phyloP scores from a whole-genome alignment of 345 rosid species.

The Mallotus nudiflorus region DNA sequence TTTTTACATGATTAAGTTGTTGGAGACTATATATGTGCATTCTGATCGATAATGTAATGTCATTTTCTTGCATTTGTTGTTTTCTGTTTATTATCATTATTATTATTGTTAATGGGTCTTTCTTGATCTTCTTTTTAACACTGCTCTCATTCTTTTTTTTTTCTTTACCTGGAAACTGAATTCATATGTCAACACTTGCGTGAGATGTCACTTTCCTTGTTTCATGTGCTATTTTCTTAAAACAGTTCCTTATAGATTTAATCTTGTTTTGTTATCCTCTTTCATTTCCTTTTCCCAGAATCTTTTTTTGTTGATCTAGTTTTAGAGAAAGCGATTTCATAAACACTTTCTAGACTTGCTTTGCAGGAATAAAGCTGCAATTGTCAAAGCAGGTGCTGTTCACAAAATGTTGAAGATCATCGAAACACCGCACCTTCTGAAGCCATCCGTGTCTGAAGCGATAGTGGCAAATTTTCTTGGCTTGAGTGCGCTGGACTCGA shows the following conservation, averaged over 20 bases:
- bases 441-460: constrained; percentile 66
- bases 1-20: not conserved
- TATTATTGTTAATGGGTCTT: not conserved
- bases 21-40: not conserved
- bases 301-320: constrained; percentile 1
- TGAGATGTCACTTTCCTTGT: constrained; percentile 47
- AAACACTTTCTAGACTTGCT: not conserved
- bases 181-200: constrained; percentile 10
- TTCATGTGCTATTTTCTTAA: constrained; percentile 24
- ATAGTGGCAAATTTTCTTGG: constrained; percentile 91
- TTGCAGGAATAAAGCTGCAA: constrained; percentile 96
- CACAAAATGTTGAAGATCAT: constrained; percentile 90
- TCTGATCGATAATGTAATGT: constrained; percentile 18
- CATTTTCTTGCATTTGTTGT: constrained; percentile 23
- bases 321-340: not conserved
- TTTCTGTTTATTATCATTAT: not conserved
- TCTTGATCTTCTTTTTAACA: not conserved
- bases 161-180: constrained; percentile 1
- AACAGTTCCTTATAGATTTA: constrained; percentile 15
- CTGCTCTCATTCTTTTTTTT: not conserved
- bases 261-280: constrained; percentile 6
- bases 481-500: constrained; percentile 83
- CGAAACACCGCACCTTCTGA: constrained; percentile 50
- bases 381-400: constrained; percentile 95
- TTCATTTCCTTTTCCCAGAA: not conserved